Evolutionary conservation across 1,284 basidiomycete genomes (phyloP).

Genomic region (Spongiforma sp.): DNA sequence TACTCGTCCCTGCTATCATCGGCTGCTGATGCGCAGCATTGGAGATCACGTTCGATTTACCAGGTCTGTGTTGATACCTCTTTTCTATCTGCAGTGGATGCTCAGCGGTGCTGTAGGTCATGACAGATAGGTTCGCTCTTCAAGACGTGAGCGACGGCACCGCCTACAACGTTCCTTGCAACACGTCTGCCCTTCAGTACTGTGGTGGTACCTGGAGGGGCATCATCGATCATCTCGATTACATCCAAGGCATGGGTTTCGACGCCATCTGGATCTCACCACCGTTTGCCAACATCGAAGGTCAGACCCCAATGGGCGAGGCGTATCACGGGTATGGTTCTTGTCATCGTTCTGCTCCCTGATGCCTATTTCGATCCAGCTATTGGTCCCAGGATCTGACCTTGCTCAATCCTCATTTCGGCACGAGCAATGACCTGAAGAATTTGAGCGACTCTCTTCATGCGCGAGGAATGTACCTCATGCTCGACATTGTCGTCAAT

Average conservation of each 20-base stretch:
- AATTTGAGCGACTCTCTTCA: conserved; percentile 67
- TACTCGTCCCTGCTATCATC: conserved; percentile 19
- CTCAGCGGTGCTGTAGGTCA: conserved; percentile 40
- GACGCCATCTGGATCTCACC: conserved; percentile 77
- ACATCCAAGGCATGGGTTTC: conserved; percentile 79
- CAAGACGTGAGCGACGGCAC: conserved; percentile 48
- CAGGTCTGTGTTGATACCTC: conserved; percentile 35
- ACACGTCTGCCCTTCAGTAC: conserved; percentile 59
- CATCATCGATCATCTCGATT: conserved; percentile 74
- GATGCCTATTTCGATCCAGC: conserved; percentile 13
- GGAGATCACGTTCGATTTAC: conserved; percentile 47
- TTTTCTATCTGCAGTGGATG: neutral
- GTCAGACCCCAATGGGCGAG: conserved; percentile 63
- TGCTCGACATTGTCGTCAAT: conserved; percentile 82
- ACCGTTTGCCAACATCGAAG: conserved; percentile 67
- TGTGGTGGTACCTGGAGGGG: conserved; percentile 80
- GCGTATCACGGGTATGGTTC: conserved; percentile 61
- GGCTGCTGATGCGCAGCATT: conserved; percentile 43
- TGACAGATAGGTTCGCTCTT: conserved; percentile 79
- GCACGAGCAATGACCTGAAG: conserved; percentile 66
- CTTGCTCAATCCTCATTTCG: conserved; percentile 68
- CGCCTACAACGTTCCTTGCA: conserved; percentile 45
- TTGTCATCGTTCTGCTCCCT: neutral
- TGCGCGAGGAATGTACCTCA: conserved; percentile 72
- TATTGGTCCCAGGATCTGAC: conserved; percentile 70